Percentiles rank a stretch among this genome's conserved stretches.
Conservation (phyloP, 345 rosid genomes). For the Arabis alpina region DNA sequence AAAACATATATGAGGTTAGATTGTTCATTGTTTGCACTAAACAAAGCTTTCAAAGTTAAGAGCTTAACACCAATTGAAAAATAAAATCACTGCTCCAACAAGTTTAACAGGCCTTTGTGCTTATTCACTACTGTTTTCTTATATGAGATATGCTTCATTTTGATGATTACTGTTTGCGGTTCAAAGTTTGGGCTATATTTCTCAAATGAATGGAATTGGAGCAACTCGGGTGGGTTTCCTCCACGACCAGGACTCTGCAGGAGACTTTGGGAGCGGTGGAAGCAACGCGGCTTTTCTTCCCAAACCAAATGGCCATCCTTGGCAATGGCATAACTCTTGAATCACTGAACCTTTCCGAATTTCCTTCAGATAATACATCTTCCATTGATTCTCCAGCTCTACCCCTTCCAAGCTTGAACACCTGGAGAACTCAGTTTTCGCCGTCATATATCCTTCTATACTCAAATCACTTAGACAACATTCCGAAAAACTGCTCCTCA, state of each 20-base stretch:
- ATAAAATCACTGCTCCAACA: constrained; percentile 26
- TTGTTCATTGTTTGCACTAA: constrained; percentile 28
- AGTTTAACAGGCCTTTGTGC: constrained; percentile 6
- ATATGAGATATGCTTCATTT: constrained; percentile 1
- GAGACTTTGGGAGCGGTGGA: constrained; percentile 92
- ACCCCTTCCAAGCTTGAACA: constrained; percentile 57
- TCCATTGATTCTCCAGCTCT: constrained; percentile 41
- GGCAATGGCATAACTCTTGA: constrained; percentile 69
- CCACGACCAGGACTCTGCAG: constrained; percentile 94
- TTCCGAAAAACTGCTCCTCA: constrained; percentile 66
- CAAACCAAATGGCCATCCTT: constrained; percentile 94
- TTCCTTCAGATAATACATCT: constrained; percentile 49
- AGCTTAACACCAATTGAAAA: constrained; percentile 29
- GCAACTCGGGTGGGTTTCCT: constrained; percentile 52
- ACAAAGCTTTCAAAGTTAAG: constrained; percentile 20
- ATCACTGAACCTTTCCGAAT: constrained; percentile 58
- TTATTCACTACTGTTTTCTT: constrained; percentile 1
- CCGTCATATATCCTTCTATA: constrained; percentile 61
- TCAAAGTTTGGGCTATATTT: neutral
- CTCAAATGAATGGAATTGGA: constrained; percentile 45
- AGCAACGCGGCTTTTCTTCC: constrained; percentile 77
- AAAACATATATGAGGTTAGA: constrained; percentile 24
- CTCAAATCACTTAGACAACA: constrained; percentile 54
- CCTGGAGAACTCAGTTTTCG: constrained; percentile 58
- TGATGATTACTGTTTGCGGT: neutral